Evolutionary conservation across 2,329 filamentous ascomycete species (phyloP).

Genomic region (Epichloe sylvatica): DNA sequence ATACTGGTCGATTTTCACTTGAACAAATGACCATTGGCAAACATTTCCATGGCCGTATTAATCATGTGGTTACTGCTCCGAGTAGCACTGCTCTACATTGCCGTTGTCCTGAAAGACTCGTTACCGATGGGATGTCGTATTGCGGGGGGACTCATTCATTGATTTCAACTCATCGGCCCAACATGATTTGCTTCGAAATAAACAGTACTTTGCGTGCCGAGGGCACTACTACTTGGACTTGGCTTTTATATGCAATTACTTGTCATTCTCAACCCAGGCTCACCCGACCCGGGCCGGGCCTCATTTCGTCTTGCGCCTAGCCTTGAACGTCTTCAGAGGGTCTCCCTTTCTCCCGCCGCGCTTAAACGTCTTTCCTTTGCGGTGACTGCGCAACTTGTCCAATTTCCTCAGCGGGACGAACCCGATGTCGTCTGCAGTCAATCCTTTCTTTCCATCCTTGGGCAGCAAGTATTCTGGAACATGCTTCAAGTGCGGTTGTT

Average conservation of each 20-base stretch:
- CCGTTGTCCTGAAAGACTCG: too few relatives aligned
- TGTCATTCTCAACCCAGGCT: background rate
- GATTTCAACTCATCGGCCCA: too few relatives aligned
- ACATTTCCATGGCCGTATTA: too few relatives aligned
- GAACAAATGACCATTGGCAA: too few relatives aligned
- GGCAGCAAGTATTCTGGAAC: constrained; percentile 90
- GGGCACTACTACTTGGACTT: too few relatives aligned
- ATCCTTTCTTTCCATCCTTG: constrained; percentile 54
- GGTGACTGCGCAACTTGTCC: constrained; percentile 33
- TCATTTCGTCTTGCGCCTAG: constrained; percentile 33
- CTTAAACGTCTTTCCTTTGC: constrained; percentile 25
- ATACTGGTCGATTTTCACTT: too few relatives aligned
- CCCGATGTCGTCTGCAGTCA: constrained; percentile 54
- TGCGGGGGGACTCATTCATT: too few relatives aligned
- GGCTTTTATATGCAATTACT: background rate
- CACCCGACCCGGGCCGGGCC: background rate
- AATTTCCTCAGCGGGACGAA: constrained; percentile 56
- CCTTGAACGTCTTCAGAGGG: constrained; percentile 81
- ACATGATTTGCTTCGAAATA: too few relatives aligned
- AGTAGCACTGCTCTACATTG: too few relatives aligned
- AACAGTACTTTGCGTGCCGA: too few relatives aligned
- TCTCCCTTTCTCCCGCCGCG: constrained; percentile 48
- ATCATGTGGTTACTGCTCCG: too few relatives aligned
- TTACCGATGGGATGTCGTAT: too few relatives aligned
- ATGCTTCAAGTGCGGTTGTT: constrained; percentile 83